Evolutionary conservation across 202 grass and related monocot species (phyloP).

Genomic region (Cymbopogon flexuosus): DNA sequence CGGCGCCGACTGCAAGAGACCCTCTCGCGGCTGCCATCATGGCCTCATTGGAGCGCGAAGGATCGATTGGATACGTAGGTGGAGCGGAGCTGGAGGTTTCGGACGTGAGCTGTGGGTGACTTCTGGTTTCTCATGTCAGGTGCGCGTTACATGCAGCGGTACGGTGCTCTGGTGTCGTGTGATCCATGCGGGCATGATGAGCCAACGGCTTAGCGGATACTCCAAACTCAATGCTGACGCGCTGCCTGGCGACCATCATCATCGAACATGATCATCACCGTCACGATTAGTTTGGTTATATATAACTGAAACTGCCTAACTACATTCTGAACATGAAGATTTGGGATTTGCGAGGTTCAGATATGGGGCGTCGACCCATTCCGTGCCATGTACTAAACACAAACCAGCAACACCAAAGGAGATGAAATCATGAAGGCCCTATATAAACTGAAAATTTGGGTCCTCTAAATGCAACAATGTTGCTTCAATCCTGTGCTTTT

Average conservation of each 20-base stretch:
- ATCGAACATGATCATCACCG: background rate
- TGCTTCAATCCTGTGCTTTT: too few species aligned
- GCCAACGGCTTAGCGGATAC: conserved; percentile 30
- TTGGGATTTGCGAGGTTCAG: background rate
- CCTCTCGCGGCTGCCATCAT: conserved; percentile 23
- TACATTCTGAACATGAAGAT: background rate
- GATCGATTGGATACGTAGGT: background rate
- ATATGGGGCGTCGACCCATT: background rate
- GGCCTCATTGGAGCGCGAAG: background rate
- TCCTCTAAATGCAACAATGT: too few species aligned
- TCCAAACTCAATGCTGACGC: background rate
- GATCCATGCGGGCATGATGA: conserved; percentile 21
- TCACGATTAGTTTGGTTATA: background rate
- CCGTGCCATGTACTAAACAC: background rate
- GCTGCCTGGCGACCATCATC: background rate
- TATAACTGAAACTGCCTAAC: background rate
- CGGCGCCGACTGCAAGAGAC: background rate
- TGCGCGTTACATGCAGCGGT: background rate
- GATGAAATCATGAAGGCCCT: background rate
- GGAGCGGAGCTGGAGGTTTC: background rate
- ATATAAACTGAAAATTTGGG: background rate
- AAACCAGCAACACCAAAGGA: background rate
- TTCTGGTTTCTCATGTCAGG: background rate
- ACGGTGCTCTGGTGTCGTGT: background rate
- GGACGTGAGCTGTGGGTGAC: background rate